Evolutionary conservation across 495 filamentous ascomycete species (phyloP).

Genomic region (Neurospora tetraspora): DNA sequence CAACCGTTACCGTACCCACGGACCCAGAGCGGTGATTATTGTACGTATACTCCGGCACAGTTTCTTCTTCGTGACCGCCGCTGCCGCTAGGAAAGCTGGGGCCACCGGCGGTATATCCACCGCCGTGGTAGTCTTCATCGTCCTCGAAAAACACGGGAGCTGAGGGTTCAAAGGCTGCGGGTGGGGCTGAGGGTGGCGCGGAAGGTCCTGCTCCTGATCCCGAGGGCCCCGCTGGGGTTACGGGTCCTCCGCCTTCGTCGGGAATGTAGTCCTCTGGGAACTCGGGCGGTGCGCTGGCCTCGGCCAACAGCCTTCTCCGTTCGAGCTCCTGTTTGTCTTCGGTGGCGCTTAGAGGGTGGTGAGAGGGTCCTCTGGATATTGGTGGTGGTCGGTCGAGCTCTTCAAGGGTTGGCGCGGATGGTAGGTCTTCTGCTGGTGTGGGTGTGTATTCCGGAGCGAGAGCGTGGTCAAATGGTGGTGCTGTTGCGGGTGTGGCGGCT

Average conservation of each 20-base stretch:
- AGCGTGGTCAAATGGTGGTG: background rate
- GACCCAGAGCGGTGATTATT: background rate
- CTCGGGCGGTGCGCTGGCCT: slow-evolving; percentile 58
- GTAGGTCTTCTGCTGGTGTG: slow-evolving; percentile 10
- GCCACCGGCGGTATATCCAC: background rate
- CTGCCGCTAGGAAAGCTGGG: background rate
- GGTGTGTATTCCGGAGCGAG: background rate
- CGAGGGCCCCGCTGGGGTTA: slow-evolving; percentile 6
- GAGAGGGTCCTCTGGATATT: background rate
- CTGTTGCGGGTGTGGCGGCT: background rate
- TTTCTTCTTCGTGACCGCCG: background rate
- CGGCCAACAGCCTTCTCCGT: slow-evolving; percentile 57
- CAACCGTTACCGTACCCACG: background rate
- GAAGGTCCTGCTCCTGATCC: slow-evolving; percentile 2
- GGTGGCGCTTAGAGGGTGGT: slow-evolving; percentile 8
- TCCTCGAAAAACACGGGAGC: slow-evolving; percentile 60
- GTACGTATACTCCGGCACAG: background rate
- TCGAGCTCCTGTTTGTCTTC: slow-evolving; percentile 87
- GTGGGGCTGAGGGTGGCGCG: slow-evolving; percentile 6
- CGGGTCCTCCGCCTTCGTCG: slow-evolving; percentile 8
- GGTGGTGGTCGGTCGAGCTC: slow-evolving; percentile 21
- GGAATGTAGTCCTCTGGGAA: slow-evolving; percentile 39
- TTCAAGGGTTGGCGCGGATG: slow-evolving; percentile 37
- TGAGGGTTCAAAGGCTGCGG: slow-evolving; percentile 37
- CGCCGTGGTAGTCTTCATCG: slow-evolving; percentile 36